phyloP scores from a whole-genome alignment of 306 rosid species.

The Notholithocarpus densiflorus region DNA sequence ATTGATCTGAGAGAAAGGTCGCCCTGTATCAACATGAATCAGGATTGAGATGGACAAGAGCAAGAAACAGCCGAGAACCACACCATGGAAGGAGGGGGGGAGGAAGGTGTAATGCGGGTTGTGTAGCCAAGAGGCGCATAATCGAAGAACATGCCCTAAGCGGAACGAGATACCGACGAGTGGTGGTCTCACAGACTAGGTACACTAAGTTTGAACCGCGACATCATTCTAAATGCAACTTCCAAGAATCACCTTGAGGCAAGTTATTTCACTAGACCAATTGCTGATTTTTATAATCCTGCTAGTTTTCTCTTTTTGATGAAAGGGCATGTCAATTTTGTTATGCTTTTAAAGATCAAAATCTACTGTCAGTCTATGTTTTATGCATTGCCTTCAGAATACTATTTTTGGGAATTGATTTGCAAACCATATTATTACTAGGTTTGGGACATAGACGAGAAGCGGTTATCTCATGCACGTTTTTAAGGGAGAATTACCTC shows the following conservation, averaged over 20 bases:
- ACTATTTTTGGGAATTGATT: slow-evolving; percentile 6
- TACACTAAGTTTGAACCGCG: no score
- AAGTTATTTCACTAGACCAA: slow-evolving; percentile 21
- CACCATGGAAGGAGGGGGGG: no score
- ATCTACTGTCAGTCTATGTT: neutral
- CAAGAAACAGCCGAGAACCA: no score
- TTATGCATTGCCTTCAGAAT: neutral
- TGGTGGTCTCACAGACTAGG: no score
- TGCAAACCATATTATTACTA: slow-evolving; percentile 24
- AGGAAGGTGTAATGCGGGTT: no score
- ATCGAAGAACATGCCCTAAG: no score
- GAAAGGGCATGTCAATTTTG: neutral
- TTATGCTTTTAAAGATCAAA: slow-evolving; percentile 2
- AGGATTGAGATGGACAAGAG: no score
- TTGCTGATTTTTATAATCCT: slow-evolving; percentile 1
- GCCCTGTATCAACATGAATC: no score
- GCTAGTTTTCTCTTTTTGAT: neutral
- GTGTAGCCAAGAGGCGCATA: no score
- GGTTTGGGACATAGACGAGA: slow-evolving; percentile 87
- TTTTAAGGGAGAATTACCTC: slow-evolving; percentile 56
- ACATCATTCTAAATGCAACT: slow-evolving; percentile 46
- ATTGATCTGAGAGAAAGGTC: no score
- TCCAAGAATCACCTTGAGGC: slow-evolving; percentile 71
- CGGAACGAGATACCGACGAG: no score
- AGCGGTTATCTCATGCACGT: slow-evolving; percentile 42